Evolutionary conservation across 768 basidiomycete genomes (phyloP), one percentile per base, ranked within the genome.

Genomic region (Pleurotus tuber-regium): DNA sequence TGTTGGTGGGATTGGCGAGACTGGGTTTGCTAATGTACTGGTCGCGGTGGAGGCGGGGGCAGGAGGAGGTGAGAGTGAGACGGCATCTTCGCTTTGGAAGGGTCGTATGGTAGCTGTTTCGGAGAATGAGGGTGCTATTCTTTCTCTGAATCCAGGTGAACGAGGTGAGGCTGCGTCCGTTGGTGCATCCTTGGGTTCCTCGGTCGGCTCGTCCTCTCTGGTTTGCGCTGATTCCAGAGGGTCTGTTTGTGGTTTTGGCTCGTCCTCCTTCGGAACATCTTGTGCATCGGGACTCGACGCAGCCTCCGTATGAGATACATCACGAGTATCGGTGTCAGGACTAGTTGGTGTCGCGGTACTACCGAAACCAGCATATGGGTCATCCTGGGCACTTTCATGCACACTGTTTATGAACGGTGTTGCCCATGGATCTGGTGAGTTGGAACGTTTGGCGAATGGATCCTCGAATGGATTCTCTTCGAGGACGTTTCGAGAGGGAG

Each of bases 391-490:
- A 47, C 33, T 36, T 38, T 26, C 49, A 23, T 50, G 49, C 23
- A 26, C 46, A 10, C 61, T 62, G 39, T 61, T 62, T 36, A 73
- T 73, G 55, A 76, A 83, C 31, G 80, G 83, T 52, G 77, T 78
- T 3, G 84, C 71, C 88, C 88, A 91, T 57, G 88, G 88, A 65
- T 90, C 88, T 36, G 86, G 84, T 16, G 87, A 88, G 57, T 67
- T 63, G 18, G 86, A 82, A 36, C 87, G 77, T 52, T 78, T 78
- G n/a, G 77, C 70, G 58, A 88, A 89, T 4, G 85, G 84, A 62
- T 87, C 82, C 31, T 81, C 81, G 54, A 91, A 90, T 0, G 88
- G 88, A 59, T 90, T 89, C 51, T 82, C 77, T 63, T 87, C 85
- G n/a, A 89, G 70, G 31, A 71, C 75, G 58, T 67, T 72, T 58